Base-by-base conservation (phyloP, 331 rosid species). In the Malus hybrid region DNA sequence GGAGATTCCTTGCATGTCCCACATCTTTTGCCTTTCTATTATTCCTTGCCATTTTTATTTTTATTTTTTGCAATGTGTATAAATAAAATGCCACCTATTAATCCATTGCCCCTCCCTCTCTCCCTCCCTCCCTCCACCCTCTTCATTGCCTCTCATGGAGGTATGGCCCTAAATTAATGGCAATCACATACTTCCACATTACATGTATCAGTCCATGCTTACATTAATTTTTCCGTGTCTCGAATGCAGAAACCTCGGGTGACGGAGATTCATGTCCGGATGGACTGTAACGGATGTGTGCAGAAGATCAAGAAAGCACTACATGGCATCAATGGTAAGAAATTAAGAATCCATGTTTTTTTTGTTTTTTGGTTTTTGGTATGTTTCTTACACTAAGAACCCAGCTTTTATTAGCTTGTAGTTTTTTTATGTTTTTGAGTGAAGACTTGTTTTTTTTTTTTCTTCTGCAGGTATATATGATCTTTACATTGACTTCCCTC, bases 261-360 rank as follows among this genome's bases (percentile, higher is more conserved):
- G 76, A 90, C 96, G 6, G 90, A 86, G 78, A 89, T 92, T 73
- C 88, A 90, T 74, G 93, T 94, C 82, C 90, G 99, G 19, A 92
- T 92, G 83, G 97, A 92, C 88, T 94, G 99, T 50, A 92, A 94
- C 65, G 99, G 99, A 10, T 94, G 99, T 20, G 90, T 89, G 19
- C 93, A 87, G 75, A 92, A 94, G 96, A 86, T 94, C 68, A 94
- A 85, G 86, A 94, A 86, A 80, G 92, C 93, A 13, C 78, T 94
- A 16, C 70, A 78, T 59, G 93, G 91, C 81, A 81, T 94, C 60
- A 78, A 83, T 34, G 99, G 99, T 94, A 78, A 59, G 86, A 19
- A 9, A 65, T 73, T 10, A 22, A 62, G 63, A 75, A 4, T 10
- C 2, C 15, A 42, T 42, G 14, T 42, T 42, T 42, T 54, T 42